Percentiles rank a stretch among this genome's conserved stretches.
phyloP scores from a whole-genome alignment of 768 basidiomycete species.

The Leccinellum rugosiceps region DNA sequence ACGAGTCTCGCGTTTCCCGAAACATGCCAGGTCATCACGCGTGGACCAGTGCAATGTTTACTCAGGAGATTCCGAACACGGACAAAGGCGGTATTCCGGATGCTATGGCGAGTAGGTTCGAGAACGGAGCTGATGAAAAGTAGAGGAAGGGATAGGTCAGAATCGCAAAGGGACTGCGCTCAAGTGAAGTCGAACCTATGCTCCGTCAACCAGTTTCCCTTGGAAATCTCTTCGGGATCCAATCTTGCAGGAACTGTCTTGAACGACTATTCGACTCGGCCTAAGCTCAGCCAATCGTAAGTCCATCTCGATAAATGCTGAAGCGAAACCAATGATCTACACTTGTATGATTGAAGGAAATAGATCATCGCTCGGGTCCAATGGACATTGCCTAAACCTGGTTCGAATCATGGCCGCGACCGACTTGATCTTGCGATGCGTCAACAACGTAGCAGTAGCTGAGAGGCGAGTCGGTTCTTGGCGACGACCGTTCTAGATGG shows the following conservation, averaged over 20 bases:
- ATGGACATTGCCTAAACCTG: neutral
- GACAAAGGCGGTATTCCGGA: neutral
- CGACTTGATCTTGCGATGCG: neutral
- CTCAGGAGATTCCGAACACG: neutral
- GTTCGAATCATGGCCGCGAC: neutral
- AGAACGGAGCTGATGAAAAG: too few species aligned
- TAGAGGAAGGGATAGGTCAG: neutral
- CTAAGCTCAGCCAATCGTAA: neutral
- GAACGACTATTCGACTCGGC: neutral
- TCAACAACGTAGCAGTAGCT: neutral
- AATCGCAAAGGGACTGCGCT: neutral
- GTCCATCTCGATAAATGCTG: neutral
- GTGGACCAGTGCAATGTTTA: neutral
- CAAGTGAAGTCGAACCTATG: too few species aligned
- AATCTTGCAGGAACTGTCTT: neutral
- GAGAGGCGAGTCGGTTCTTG: neutral
- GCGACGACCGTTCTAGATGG: neutral
- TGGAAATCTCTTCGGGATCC: too few species aligned
- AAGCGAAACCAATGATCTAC: neutral
- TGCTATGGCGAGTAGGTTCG: too few species aligned
- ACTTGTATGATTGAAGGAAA: neutral
- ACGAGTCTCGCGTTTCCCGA: neutral
- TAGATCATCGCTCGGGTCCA: neutral
- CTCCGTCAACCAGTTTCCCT: neutral
- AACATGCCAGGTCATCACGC: neutral